Evolutionary conservation across 345 rosid genomes (phyloP).

Genomic region (Fremontodendron californicum): DNA sequence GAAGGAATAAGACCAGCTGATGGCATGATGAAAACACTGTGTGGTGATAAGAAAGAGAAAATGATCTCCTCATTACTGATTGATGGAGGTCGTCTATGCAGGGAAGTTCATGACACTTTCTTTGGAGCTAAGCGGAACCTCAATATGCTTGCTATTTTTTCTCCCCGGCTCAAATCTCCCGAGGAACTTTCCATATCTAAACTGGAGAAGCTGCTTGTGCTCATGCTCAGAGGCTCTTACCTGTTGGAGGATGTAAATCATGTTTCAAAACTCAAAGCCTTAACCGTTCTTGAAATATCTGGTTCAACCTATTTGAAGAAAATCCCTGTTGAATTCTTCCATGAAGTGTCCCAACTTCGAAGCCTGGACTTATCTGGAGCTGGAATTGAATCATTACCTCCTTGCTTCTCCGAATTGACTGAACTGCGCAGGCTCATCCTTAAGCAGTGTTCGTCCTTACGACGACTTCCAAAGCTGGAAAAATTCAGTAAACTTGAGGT

Average conservation of each 20-base stretch:
- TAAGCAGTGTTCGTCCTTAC: slow-evolving; percentile 31
- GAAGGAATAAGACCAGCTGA: slow-evolving; percentile 40
- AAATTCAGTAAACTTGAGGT: slow-evolving; percentile 34
- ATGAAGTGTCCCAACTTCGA: background rate
- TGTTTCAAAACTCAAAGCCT: background rate
- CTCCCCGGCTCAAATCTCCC: slow-evolving; percentile 25
- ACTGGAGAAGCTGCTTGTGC: slow-evolving; percentile 32
- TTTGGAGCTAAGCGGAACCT: slow-evolving; percentile 15
- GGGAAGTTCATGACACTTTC: slow-evolving; percentile 1
- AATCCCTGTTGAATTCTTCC: background rate
- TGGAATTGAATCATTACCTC: background rate
- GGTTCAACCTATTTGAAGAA: background rate
- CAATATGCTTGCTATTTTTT: slow-evolving; percentile 40
- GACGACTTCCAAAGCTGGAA: slow-evolving; percentile 32
- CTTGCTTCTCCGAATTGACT: slow-evolving; percentile 3
- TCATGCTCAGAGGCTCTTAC: slow-evolving; percentile 46
- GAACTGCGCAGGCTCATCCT: slow-evolving; percentile 48
- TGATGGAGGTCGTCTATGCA: slow-evolving; percentile 4
- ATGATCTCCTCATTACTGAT: slow-evolving; percentile 16
- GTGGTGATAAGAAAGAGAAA: slow-evolving; percentile 23
- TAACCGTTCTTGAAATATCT: slow-evolving; percentile 6
- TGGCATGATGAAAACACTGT: slow-evolving; percentile 48
- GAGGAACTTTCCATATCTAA: slow-evolving; percentile 10
- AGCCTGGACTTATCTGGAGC: slow-evolving; percentile 12
- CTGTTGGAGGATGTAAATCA: background rate